Evolutionary conservation across 306 rosid species (phyloP).

Genomic region (Nissolia schottii): DNA sequence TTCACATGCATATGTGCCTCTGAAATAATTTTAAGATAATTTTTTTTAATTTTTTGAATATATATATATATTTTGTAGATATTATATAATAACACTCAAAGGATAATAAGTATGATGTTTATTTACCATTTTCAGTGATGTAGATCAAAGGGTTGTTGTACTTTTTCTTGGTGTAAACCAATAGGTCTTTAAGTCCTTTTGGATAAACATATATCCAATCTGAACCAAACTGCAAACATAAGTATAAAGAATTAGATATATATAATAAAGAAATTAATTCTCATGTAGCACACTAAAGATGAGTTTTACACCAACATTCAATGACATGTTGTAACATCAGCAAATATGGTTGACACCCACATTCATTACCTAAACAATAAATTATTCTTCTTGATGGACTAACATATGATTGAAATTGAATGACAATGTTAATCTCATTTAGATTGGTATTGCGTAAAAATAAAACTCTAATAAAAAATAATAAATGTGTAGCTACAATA

Average conservation of each 20-base stretch:
- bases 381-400: too few relatives aligned
- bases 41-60: not conserved
- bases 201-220: conserved; percentile 49
- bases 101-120: not conserved
- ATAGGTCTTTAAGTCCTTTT: conserved; percentile 33
- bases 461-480: too few relatives aligned
- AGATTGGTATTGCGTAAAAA: too few relatives aligned
- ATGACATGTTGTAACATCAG: too few relatives aligned
- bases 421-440: too few relatives aligned
- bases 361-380: too few relatives aligned
- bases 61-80: not conserved
- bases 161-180: conserved; percentile 32
- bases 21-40: not conserved
- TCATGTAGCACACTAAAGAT: too few relatives aligned
- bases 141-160: conserved; percentile 51
- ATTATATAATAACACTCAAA: not conserved
- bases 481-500: not conserved
- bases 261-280: not conserved
- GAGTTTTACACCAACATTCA: too few relatives aligned
- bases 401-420: too few relatives aligned
- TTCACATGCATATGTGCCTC: not conserved
- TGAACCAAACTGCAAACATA: conserved; percentile 42
- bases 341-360: too few relatives aligned
- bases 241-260: not conserved
- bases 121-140: conserved; percentile 60